Evolutionary conservation across 345 rosid genomes (phyloP), one percentile per base, ranked within the genome.

Genomic region (Aquilaria yunnanensis): DNA sequence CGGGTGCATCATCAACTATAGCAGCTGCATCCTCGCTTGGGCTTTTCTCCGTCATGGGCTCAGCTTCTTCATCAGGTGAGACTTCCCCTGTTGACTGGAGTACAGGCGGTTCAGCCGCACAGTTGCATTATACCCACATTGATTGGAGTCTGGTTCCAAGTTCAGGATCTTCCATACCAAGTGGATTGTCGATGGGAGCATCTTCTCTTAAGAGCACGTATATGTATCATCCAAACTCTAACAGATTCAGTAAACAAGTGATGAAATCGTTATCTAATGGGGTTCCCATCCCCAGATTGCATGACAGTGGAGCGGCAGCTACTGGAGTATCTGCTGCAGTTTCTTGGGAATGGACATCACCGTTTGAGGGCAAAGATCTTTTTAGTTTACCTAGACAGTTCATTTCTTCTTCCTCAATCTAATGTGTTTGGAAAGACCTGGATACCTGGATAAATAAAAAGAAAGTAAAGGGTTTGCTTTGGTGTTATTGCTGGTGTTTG

Each of bases 341-440:
- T 23, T 75, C 87, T 7, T 81, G 68, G 12, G 97, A 88, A n/a
- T 91, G 97, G 97, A 83, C 87, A 4, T 91, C 97, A 3, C 97
- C 97, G 6, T 91, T 91, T 67, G 96, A 81, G 73, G 97, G 87
- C 72, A 79, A 80, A 57, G 97, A 91, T 74, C 81, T 91, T n/a
- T 86, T 91, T 81, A 82, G 88, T 69, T 74, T 91, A 78, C 86
- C 97, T 33, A 88, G 91, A 74, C 89, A 79, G 84, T 88, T 78
- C 76, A 91, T 74, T 65, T 78, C 85, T 37, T 85, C 89, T 80
- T 91, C 96, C 54, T 80, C 90, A 47, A 90, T 81, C 76, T 88
- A 82, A 9, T 14, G 85, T 62, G 78, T 65, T 58, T 68, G 52
- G 69, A 72, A 69, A 65, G 63, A 68, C 54, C 59, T 70, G 59